Conservation (phyloP, 2,329 filamentous ascomycete genomes). For the Penicillium thymicola region DNA sequence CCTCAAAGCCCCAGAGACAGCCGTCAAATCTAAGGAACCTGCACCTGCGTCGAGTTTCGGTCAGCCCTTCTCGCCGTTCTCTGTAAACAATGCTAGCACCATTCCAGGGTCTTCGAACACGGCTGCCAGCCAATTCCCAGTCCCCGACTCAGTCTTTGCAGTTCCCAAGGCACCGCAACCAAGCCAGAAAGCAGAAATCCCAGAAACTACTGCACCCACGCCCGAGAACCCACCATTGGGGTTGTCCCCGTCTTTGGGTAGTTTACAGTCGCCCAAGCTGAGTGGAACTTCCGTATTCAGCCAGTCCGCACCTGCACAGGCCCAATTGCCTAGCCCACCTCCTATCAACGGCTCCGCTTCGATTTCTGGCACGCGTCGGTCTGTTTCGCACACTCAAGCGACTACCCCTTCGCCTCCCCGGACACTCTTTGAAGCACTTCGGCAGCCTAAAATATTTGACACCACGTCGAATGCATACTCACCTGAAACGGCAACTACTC, state of each 20-base stretch:
- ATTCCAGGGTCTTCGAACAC: not conserved
- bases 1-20: not conserved
- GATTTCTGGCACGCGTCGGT: not conserved
- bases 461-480: constrained; percentile 1
- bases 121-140: not conserved
- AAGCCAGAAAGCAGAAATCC: not conserved
- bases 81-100: not conserved
- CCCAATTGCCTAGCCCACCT: not conserved
- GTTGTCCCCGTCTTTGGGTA: not conserved
- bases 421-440: constrained; percentile 5
- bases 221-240: not conserved
- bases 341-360: not conserved
- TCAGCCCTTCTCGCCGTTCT: not conserved
- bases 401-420: not conserved
- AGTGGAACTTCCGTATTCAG: not conserved
- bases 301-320: not conserved
- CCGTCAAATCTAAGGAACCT: not conserved
- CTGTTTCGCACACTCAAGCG: not conserved
- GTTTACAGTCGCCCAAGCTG: not conserved
- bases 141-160: not conserved
- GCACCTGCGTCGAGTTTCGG: not conserved
- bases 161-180: not conserved
- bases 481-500: not conserved
- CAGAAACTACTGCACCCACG: not conserved
- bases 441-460: constrained; percentile 6